Conservation (phyloP, 2,329 filamentous ascomycete species). For the Paecilomyces niveus region DNA sequence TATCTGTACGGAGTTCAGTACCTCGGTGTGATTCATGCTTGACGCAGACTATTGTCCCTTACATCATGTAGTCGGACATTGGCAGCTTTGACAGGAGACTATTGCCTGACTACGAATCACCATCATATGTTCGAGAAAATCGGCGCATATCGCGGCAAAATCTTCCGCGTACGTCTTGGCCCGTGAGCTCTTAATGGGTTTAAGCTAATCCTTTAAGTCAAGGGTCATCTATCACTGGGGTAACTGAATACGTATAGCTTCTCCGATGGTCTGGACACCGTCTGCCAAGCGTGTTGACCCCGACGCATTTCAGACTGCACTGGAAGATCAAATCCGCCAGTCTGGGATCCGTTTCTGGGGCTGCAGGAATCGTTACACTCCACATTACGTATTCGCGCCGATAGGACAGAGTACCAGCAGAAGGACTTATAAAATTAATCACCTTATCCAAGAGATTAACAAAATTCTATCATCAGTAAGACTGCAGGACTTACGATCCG, state of each 20-base stretch:
- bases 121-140: not conserved
- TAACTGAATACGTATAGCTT: not conserved
- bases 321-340: not conserved
- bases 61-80: not conserved
- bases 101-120: not conserved
- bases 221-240: not conserved
- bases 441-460: not conserved
- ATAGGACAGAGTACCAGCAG: not conserved
- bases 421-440: not conserved
- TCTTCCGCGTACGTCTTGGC: not conserved
- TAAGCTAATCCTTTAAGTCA: not conserved
- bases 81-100: not conserved
- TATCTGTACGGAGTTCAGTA: not conserved
- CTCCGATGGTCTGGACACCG: not conserved
- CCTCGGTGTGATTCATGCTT: not conserved
- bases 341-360: not conserved
- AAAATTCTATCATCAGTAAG: not conserved
- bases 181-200: not conserved
- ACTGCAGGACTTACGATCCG: not conserved
- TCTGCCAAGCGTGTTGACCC: not conserved
- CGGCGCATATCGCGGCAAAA: not conserved
- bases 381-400: not conserved
- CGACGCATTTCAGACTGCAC: not conserved
- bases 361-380: not conserved
- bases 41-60: not conserved